Conservation (phyloP, 805 yeast species). For the Groenewaldozyma tartarivorans region DNA sequence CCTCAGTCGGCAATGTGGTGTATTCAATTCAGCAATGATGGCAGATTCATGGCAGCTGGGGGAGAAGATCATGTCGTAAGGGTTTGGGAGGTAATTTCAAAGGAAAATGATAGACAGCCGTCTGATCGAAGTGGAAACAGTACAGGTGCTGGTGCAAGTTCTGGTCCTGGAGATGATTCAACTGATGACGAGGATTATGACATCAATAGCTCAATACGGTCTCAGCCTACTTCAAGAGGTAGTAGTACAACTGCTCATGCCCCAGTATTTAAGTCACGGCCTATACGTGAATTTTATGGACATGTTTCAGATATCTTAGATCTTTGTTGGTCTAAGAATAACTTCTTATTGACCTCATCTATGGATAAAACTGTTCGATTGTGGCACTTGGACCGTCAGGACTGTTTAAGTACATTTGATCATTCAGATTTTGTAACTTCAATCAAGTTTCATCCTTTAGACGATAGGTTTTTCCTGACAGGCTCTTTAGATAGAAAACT, state of each 20-base stretch:
- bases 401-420: slow-evolving; percentile 51
- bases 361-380: slow-evolving; percentile 76
- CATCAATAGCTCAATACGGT: not conserved
- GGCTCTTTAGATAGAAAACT: slow-evolving; percentile 71
- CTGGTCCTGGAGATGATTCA: too few species aligned
- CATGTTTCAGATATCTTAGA: slow-evolving; percentile 67
- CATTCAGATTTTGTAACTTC: slow-evolving; percentile 80
- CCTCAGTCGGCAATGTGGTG: slow-evolving; percentile 41
- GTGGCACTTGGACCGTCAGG: slow-evolving; percentile 72
- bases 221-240: not conserved
- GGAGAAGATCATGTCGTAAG: slow-evolving; percentile 63
- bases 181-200: too few species aligned
- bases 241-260: slow-evolving; percentile 37
- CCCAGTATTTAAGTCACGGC: slow-evolving; percentile 67
- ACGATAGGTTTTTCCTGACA: slow-evolving; percentile 77
- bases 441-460: slow-evolving; percentile 71
- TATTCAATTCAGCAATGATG: slow-evolving; percentile 67
- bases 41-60: slow-evolving; percentile 74
- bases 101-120: slow-evolving; percentile 53
- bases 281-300: slow-evolving; percentile 50
- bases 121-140: slow-evolving; percentile 10
- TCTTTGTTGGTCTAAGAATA: slow-evolving; percentile 81
- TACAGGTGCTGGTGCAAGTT: not conserved
- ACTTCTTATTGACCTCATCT: slow-evolving; percentile 68
- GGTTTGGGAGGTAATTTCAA: slow-evolving; percentile 72